Conservation (phyloP, 768 basidiomycete species). For the Lactifluus pinguis region DNA sequence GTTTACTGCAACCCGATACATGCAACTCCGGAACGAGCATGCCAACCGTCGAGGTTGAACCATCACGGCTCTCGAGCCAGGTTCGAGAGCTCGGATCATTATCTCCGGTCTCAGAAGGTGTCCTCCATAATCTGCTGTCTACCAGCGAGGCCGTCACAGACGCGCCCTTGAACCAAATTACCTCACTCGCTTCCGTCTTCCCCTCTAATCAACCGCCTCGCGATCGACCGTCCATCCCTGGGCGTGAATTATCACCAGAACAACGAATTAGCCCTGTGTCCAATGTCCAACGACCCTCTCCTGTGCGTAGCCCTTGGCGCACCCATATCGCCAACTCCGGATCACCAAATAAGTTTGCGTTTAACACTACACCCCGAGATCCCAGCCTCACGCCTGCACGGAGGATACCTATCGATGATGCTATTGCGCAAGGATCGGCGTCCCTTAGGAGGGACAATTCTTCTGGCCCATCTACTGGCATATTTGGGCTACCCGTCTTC, state of each 20-base stretch:
- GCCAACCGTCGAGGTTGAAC: background rate
- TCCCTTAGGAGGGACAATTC: slow-evolving; percentile 5
- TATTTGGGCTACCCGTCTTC: slow-evolving; percentile 18
- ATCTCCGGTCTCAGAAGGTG: slow-evolving; percentile 46
- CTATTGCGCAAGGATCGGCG: slow-evolving; percentile 5
- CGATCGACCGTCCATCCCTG: slow-evolving; percentile 8
- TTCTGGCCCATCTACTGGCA: slow-evolving; percentile 1
- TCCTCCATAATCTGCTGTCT: slow-evolving; percentile 24
- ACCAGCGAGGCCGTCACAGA: background rate
- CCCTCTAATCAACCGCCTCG: background rate
- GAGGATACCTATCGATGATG: slow-evolving; percentile 17
- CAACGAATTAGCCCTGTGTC: background rate
- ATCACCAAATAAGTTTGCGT: slow-evolving; percentile 13
- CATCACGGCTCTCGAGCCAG: background rate
- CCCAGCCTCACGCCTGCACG: slow-evolving; percentile 17
- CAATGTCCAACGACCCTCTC: slow-evolving; percentile 15
- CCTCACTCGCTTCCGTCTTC: background rate
- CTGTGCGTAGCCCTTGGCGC: slow-evolving; percentile 17
- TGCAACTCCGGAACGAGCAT: background rate
- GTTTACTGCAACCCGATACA: background rate
- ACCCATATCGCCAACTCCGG: slow-evolving; percentile 1
- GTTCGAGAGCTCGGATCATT: slow-evolving; percentile 43
- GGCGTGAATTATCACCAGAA: background rate
- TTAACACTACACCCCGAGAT: slow-evolving; percentile 3
- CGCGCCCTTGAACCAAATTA: background rate